phyloP scores from a whole-genome alignment of 2,329 filamentous ascomycete species.

The Pyrenophora seminiperda region DNA sequence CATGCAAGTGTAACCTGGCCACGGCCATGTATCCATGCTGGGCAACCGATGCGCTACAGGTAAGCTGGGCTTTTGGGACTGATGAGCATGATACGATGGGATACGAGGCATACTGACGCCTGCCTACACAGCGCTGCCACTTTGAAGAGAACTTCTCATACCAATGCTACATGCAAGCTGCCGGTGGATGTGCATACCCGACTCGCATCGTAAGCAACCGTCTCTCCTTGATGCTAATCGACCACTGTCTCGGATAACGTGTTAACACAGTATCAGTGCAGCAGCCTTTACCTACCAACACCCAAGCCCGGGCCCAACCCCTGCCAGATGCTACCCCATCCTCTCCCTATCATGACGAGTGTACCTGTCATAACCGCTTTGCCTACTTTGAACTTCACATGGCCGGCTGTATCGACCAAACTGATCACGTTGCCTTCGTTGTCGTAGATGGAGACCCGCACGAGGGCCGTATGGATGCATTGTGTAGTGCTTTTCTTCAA shows the following conservation, averaged over 20 bases:
- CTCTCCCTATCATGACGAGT: slow-evolving; percentile 1
- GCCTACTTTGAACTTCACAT: slow-evolving; percentile 8
- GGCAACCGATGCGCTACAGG: slow-evolving; percentile 37
- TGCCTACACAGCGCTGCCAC: slow-evolving; percentile 26
- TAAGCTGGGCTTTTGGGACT: slow-evolving; percentile 13
- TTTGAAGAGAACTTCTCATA: slow-evolving; percentile 41
- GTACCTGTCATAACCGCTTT: neutral
- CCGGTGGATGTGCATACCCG: slow-evolving; percentile 35
- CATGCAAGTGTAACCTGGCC: slow-evolving; percentile 47
- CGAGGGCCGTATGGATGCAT: neutral
- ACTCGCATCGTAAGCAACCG: slow-evolving; percentile 30
- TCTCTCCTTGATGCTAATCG: neutral
- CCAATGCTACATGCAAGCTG: slow-evolving; percentile 37
- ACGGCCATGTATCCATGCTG: slow-evolving; percentile 37
- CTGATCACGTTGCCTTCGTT: slow-evolving; percentile 9
- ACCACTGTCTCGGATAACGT: neutral
- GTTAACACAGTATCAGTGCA: slow-evolving; percentile 26
- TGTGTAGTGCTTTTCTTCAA: neutral
- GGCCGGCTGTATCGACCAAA: slow-evolving; percentile 3
- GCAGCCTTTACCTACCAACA: slow-evolving; percentile 28
- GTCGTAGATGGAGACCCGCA: neutral
- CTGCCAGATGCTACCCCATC: slow-evolving; percentile 31
- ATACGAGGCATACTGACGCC: neutral
- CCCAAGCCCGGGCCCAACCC: slow-evolving; percentile 34
- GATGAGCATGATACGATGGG: neutral